phyloP scores from a whole-genome alignment of 768 basidiomycete species.

The Pisolithus albus region DNA sequence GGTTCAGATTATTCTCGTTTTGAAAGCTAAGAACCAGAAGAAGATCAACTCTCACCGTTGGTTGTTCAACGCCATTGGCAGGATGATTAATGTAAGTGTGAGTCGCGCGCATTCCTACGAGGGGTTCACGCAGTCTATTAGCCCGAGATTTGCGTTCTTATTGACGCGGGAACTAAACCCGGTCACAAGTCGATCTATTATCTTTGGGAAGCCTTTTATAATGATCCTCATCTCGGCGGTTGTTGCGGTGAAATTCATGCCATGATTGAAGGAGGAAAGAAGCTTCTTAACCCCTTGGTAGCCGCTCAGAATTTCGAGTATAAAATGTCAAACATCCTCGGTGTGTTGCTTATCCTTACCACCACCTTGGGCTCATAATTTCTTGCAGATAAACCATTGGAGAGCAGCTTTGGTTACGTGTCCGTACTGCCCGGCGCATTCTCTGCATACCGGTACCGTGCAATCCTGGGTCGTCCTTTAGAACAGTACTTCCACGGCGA shows the following conservation, averaged over 20 bases:
- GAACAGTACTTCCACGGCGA: slow-evolving; percentile 87
- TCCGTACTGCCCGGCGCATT: slow-evolving; percentile 95
- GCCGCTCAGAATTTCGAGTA: slow-evolving; percentile 98
- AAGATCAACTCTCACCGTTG: slow-evolving; percentile 95
- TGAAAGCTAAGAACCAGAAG: slow-evolving; percentile 94
- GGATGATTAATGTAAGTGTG: slow-evolving; percentile 56
- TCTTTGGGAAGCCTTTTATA: slow-evolving; percentile 90
- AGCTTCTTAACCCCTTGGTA: slow-evolving; percentile 85
- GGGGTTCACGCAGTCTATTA: slow-evolving; percentile 26
- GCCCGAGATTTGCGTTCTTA: slow-evolving; percentile 87
- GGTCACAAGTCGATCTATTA: slow-evolving; percentile 95
- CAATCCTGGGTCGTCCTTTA: slow-evolving; percentile 81
- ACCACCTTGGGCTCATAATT: slow-evolving; percentile 5
- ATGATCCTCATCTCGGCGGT: slow-evolving; percentile 70
- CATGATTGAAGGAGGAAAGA: slow-evolving; percentile 90
- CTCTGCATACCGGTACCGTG: slow-evolving; percentile 91
- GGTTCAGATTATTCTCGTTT: slow-evolving; percentile 83
- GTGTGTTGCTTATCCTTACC: slow-evolving; percentile 28
- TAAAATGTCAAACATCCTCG: slow-evolving; percentile 97
- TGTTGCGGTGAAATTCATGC: slow-evolving; percentile 96
- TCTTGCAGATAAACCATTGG: slow-evolving; percentile 76
- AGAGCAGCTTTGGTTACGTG: slow-evolving; percentile 93
- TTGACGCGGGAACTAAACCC: slow-evolving; percentile 96
- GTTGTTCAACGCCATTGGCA: slow-evolving; percentile 92
- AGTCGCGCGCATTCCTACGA: slow-evolving; percentile 1